These are phyloP conservation scores for Schizothecium vesticola DNA, from an alignment of 495 filamentous ascomycete species.

Conservation along the genomic window DNA sequence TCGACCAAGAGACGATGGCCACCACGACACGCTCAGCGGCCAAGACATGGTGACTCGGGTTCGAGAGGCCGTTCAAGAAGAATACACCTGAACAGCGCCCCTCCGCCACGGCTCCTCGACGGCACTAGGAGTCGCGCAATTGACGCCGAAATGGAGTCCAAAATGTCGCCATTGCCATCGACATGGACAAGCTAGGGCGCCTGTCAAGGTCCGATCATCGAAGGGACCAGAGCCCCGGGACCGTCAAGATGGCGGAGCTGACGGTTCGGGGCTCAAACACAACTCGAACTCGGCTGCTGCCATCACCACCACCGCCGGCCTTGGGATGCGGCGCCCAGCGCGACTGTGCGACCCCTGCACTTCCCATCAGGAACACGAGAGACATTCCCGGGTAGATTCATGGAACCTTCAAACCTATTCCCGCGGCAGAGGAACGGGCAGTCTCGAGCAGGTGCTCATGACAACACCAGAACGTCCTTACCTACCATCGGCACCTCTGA, in stretches of 20 bases:
- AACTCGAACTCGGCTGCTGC: background rate
- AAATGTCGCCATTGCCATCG: background rate
- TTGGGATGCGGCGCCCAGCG: background rate
- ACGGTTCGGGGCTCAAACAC: background rate
- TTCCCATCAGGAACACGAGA: background rate
- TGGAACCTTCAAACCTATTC: background rate
- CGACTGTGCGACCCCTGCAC: background rate
- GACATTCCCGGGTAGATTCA: background rate
- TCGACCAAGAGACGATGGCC: background rate
- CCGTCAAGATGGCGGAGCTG: background rate
- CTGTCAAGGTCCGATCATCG: background rate
- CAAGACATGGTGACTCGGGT: background rate
- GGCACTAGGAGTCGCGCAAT: background rate
- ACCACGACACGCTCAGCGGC: background rate
- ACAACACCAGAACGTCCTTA: background rate
- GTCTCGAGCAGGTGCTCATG: background rate
- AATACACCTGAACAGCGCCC: background rate
- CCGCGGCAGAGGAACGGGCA: background rate
- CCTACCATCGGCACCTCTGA: background rate
- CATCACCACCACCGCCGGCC: background rate
- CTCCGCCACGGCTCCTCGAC: background rate
- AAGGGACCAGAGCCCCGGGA: background rate
- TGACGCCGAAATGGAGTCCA: background rate
- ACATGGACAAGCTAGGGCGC: background rate
- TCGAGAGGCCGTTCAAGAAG: background rate